Evolutionary conservation across 1,139 yeast genomes (phyloP).

Genomic region (Magnusiomyces ingens): DNA sequence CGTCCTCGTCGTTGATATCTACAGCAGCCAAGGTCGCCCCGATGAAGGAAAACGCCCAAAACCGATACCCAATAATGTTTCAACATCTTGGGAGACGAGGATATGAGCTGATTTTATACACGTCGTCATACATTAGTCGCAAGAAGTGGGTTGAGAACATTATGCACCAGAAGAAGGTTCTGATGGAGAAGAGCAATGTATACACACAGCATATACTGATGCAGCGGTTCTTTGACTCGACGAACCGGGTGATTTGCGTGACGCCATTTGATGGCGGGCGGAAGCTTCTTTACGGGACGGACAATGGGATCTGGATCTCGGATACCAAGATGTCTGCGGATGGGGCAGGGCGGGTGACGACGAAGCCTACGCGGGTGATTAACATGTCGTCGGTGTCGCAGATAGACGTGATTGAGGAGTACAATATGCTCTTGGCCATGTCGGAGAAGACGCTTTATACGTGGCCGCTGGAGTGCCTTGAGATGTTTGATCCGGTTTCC

Average conservation of each 20-base stretch:
- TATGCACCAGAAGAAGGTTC: slow-evolving; percentile 66
- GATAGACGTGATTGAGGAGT: slow-evolving; percentile 86
- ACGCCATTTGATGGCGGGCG: slow-evolving; percentile 95
- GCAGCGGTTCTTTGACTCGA: slow-evolving; percentile 58
- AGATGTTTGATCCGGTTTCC: slow-evolving; percentile 48
- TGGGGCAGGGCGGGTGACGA: slow-evolving; percentile 46
- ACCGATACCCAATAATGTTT: slow-evolving; percentile 45
- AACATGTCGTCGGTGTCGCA: slow-evolving; percentile 77
- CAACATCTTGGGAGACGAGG: slow-evolving; percentile 56
- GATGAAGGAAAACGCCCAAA: slow-evolving; percentile 24
- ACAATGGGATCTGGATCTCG: slow-evolving; percentile 81
- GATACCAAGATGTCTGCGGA: slow-evolving; percentile 34
- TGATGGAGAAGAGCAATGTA: slow-evolving; percentile 68
- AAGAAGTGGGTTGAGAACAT: slow-evolving; percentile 76
- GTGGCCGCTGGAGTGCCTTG: slow-evolving; percentile 74
- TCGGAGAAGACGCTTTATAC: slow-evolving; percentile 79
- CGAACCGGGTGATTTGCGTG: slow-evolving; percentile 82
- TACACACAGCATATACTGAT: slow-evolving; percentile 68
- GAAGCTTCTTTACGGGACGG: slow-evolving; percentile 84
- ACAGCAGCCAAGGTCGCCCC: slow-evolving; percentile 20
- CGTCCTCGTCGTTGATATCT: slow-evolving; percentile 42
- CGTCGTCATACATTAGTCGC: slow-evolving; percentile 61
- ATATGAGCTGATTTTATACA: slow-evolving; percentile 61
- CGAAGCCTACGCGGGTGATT: slow-evolving; percentile 73
- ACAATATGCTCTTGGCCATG: slow-evolving; percentile 72